Evolutionary conservation across 768 basidiomycete genomes (phyloP).

Genomic region (Tephrocybe sp.): DNA sequence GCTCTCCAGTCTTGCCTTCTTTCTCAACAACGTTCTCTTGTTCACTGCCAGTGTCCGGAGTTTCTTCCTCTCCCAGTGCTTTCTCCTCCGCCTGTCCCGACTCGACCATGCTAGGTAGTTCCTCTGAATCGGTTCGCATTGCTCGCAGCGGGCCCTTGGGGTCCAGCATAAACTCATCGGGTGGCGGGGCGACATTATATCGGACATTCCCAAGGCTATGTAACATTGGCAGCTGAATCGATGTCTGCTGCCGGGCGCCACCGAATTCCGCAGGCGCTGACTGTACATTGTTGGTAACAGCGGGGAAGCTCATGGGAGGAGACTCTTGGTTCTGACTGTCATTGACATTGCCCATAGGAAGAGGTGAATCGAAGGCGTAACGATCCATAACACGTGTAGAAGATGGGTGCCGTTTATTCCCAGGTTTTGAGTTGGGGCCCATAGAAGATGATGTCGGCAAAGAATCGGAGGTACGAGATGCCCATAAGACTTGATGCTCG

Average conservation of each 20-base stretch:
- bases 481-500: conserved; percentile 56
- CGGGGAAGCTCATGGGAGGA: background rate
- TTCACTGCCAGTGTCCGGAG: conserved; percentile 15
- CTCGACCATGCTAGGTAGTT: too few species aligned
- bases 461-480: conserved; percentile 36
- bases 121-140: too few species aligned
- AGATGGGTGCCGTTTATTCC: conserved; percentile 11
- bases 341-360: conserved; percentile 14
- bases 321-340: background rate
- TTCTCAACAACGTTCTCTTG: conserved; percentile 11
- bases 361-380: conserved; percentile 44
- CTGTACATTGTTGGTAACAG: conserved; percentile 14
- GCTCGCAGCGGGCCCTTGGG: conserved; percentile 36
- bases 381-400: conserved; percentile 36
- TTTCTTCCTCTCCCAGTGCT: background rate
- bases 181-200: background rate
- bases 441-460: conserved; percentile 28
- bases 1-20: conserved; percentile 25
- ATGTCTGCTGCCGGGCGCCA: conserved; percentile 28
- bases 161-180: conserved; percentile 36
- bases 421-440: conserved; percentile 14
- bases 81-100: conserved; percentile 26
- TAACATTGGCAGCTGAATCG: conserved; percentile 19
- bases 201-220: conserved; percentile 29
- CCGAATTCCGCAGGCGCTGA: conserved; percentile 57